Conservation (phyloP, 495 filamentous ascomycete species). For the Opeltia flavorubescens region DNA sequence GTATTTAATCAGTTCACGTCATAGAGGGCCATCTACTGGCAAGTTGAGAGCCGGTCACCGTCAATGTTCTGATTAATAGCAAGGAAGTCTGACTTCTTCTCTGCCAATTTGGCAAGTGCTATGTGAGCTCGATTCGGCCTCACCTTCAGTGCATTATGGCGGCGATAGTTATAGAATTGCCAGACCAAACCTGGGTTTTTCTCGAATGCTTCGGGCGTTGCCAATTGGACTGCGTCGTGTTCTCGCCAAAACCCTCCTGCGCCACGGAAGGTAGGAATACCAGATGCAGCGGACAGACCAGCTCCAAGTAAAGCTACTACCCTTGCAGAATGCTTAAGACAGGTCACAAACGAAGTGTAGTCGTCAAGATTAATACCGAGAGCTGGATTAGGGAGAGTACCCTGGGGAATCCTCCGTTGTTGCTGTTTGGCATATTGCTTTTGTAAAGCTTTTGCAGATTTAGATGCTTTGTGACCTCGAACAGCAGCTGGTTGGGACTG, state of each 20-base stretch:
- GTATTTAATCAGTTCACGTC: background rate
- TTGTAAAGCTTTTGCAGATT: too few species aligned
- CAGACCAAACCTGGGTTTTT: constrained; percentile 54
- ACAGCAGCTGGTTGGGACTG: too few species aligned
- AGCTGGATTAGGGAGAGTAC: background rate
- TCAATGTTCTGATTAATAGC: constrained; percentile 67
- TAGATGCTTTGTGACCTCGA: too few species aligned
- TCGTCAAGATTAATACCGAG: constrained; percentile 24
- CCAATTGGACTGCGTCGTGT: constrained; percentile 50
- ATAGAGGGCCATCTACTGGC: background rate
- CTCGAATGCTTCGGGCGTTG: constrained; percentile 50
- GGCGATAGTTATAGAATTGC: constrained; percentile 68
- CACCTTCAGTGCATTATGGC: constrained; percentile 60
- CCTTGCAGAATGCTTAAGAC: constrained; percentile 47
- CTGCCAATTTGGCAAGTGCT: constrained; percentile 55
- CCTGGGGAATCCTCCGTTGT: background rate
- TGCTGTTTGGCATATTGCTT: background rate
- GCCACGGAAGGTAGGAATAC: constrained; percentile 69
- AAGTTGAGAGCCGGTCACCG: constrained; percentile 29
- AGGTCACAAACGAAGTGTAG: constrained; percentile 46
- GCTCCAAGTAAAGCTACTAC: constrained; percentile 75
- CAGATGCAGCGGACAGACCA: constrained; percentile 65
- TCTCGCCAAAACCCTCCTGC: constrained; percentile 67
- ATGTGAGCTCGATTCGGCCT: constrained; percentile 59
- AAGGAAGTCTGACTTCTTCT: constrained; percentile 42